Base-by-base conservation (phyloP, 306 rosid species). In the Fragaria nilgerrensis region DNA sequence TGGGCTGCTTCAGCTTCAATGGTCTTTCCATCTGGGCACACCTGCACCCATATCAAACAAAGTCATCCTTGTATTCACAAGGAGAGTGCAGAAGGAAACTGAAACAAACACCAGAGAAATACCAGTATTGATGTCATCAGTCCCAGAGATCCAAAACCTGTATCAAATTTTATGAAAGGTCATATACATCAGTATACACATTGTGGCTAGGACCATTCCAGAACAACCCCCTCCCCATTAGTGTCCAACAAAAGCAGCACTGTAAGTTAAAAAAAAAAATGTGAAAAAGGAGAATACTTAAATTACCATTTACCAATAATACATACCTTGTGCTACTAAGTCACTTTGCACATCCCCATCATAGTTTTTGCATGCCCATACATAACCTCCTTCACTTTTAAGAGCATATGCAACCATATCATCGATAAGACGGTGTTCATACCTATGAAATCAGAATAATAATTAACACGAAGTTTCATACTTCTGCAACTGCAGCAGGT, bases 281-380 rank as follows among this genome's bases (percentile, higher is more conserved):
- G 50, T 10, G 2, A 73, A 73, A 52, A 29, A 55, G 22, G 25
- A 7, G 37, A 22, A 72, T 19, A 11, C 44, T 32, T 27, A 7
- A 43, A 16, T 50, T 70, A 62, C 22, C n/a, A 49, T 22, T 47
- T 45, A 50, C 52, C 29, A 25, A 13, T 23, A 68, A 61, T 19
- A 84, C 88, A 79, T 74, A 95, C 98, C 98, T 89, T 90, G 98
- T 32, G 98, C 98, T 79, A 95, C 84, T 88, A 95, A 92, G 82
- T 92, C 98, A 87, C 98, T 92, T 81, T 95, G 98, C 52, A 95
- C 97, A 81, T 92, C 97, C 78, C 98, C 97, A 84, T 92, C 97
- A 72, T 95, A 95, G 78, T 92, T 92, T 82, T 95, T 95, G 96
- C 98, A 95, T 77, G 98, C 97, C 98, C 98, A 95, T 53, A 95